These are phyloP conservation scores for Epicoccum nigrum DNA, from an alignment of 2,329 filamentous ascomycete genomes.

Conservation along the genomic window DNA sequence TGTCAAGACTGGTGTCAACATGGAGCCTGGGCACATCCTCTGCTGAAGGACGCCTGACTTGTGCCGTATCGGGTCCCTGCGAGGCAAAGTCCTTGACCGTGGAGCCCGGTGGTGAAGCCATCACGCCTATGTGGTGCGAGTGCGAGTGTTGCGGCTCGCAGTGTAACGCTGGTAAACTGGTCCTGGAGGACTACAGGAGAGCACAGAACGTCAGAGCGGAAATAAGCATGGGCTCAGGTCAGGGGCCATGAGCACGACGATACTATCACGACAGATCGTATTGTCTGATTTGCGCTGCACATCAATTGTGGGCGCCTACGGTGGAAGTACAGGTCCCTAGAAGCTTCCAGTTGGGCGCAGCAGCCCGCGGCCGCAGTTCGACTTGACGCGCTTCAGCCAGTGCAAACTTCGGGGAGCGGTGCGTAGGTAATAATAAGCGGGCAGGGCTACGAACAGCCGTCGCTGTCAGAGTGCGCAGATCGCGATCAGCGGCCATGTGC, in stretches of 20 bases:
- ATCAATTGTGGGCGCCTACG: conserved; percentile 2
- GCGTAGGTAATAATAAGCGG: not conserved
- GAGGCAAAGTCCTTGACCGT: conserved; percentile 45
- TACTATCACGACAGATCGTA: conserved; percentile 3
- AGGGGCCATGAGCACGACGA: conserved; percentile 8
- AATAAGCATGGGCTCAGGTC: conserved; percentile 1
- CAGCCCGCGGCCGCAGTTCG: not conserved
- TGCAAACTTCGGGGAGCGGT: not conserved
- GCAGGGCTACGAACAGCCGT: not conserved
- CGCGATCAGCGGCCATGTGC: conserved; percentile 8
- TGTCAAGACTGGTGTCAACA: conserved; percentile 36
- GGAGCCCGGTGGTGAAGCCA: conserved; percentile 36
- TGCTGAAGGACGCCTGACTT: conserved; percentile 10
- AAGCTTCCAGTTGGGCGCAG: conserved; percentile 11
- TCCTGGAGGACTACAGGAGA: conserved; percentile 2
- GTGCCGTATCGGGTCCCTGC: conserved; percentile 22
- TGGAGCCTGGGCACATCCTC: conserved; percentile 23
- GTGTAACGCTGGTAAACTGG: not conserved
- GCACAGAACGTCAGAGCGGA: conserved; percentile 1
- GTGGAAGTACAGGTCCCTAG: conserved; percentile 2
- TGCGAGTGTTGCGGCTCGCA: not conserved
- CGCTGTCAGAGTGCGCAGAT: conserved; percentile 1
- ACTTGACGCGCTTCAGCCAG: not conserved
- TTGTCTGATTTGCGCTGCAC: conserved; percentile 1
- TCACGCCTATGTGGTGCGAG: conserved; percentile 15